Evolutionary conservation across 164 flowering plant species (phyloP), one percentile per base, ranked within the genome.

Genomic region (Warburgia ugandensis): DNA sequence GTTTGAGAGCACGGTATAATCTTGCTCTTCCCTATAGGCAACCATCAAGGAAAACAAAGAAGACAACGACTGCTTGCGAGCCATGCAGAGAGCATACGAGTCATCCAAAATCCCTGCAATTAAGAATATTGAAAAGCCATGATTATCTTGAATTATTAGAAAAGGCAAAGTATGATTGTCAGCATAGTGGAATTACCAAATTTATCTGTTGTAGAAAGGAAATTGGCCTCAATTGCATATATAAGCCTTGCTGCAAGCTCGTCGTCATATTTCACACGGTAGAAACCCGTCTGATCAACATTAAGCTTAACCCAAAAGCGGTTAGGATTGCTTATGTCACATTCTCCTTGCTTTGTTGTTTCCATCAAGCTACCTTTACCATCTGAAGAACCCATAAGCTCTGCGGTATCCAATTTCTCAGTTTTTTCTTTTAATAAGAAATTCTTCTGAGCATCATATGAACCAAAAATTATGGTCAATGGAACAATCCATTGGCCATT

Each of bases 401-500:
- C 84, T 37, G 62, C 32, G 12, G 74, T 33, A 58, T 79, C 78
- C 57, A 73, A 23, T 50, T 67, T 44, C 52, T 70, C 77, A 27
- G 78, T 52, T 52, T 74, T 73, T 33, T 60, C 20, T 54, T 72
- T 64, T 60, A 94, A 65, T 11, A 89, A 67, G 55, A 82, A 84
- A 66, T 59, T 80, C 63, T 72, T 71, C 50, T 69, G 71, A 52
- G 53, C 63, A 58, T 83, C 75, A 70, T 89, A 80, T 51, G 97
- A 82, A 50, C 88, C 86, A 63, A 71, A 81, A 56, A 80, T 84
- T 43, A 86, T 64, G 45, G 96, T 84, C 40, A 94, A 61, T 9
- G 99, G 99, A 33, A 89, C 95, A 68, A 94, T 77, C 99, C 99
- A 94, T 48, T 81, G 79, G 41, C 96, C 96, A 38, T 78, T 74